Evolutionary conservation across 2,329 filamentous ascomycete species (phyloP), one percentile per base, ranked within the genome.

Genomic region (Pseudogymnoascus sp.): DNA sequence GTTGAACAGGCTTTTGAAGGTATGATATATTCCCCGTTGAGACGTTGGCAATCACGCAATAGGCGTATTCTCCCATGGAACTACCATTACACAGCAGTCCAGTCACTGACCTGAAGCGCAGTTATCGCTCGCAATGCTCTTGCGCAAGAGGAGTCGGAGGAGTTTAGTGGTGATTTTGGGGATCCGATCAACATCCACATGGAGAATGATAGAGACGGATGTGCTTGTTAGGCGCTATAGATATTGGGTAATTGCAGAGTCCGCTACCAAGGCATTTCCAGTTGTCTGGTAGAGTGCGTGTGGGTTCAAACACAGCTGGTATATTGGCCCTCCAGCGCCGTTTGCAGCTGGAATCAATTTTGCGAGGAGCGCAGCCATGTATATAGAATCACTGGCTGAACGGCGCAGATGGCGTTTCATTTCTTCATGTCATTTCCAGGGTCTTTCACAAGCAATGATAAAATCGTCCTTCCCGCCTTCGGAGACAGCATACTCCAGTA

Each of bases 181-280:
- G 95, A 97, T 75, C 93, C 93, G 60, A 97, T 99, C 78, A 96
- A 96, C 76, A 97, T 99, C 76, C 91, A 96, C 77, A 90, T 97
- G 70, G 93, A 96, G 78, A 92, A 91, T 76, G 91, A 96, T 72
- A 87, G 91, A 71, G 91, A 96, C 72, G 92, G 93, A 63, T 99
- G 95, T 77, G 87, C 93, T 71, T 99, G 95, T 80, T 99, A 83
- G 83, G 68, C 21, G 49, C 7, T 36, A 53, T 62, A 65, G 56
- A n/a, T 59, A 49, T 43, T 34, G 46, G 23, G 43, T 25, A 38
- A 61, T 56, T 59, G 37, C 59, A 61, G 25, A 46, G 59, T 46
- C 21, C 12, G 42, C 28, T 56, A 46, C 28, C 16, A 63, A 28
- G 25, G 14, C 43, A 43, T 37, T 59, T 64, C 49, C 9, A 34